phyloP scores from a whole-genome alignment of 345 rosid species.

The Erodium maritimum region DNA sequence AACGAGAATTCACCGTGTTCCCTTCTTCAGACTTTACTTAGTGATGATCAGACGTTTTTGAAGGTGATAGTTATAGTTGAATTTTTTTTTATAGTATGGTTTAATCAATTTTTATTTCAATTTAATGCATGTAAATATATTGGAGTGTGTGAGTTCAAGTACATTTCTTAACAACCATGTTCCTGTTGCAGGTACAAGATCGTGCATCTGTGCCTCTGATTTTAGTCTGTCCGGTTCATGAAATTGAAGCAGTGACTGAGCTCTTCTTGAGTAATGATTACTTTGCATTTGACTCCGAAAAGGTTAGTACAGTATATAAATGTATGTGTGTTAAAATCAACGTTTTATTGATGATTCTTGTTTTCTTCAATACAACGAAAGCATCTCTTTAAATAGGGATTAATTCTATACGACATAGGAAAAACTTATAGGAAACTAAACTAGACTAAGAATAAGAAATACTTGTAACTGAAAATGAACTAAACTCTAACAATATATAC shows the following conservation, averaged over 20 bases:
- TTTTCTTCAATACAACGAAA: not conserved
- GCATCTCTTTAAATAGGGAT: too few species aligned
- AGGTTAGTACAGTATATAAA: conserved; percentile 32
- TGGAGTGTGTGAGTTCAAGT: too few species aligned
- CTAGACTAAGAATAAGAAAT: too few species aligned
- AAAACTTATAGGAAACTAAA: too few species aligned
- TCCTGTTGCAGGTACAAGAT: conserved; percentile 44
- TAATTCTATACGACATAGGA: too few species aligned
- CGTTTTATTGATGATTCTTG: not conserved
- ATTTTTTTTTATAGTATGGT: conserved; percentile 6
- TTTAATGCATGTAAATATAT: not conserved
- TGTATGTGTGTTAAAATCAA: not conserved
- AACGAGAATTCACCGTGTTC: conserved; percentile 15
- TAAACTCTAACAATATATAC: too few species aligned
- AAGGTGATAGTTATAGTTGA: conserved; percentile 32
- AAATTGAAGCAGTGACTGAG: conserved; percentile 29
- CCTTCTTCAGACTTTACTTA: conserved; percentile 28
- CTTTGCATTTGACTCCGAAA: conserved; percentile 56
- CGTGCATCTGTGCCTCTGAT: conserved; percentile 54
- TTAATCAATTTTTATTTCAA: not conserved
- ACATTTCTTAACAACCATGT: too few species aligned
- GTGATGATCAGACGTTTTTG: conserved; percentile 30
- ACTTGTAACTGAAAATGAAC: too few species aligned
- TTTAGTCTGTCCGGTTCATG: conserved; percentile 37
- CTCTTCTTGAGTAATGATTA: conserved; percentile 44